These are phyloP conservation scores for Allantophomopsis cytisporea DNA, from an alignment of 2,329 filamentous ascomycete species.

Conservation along the genomic window DNA sequence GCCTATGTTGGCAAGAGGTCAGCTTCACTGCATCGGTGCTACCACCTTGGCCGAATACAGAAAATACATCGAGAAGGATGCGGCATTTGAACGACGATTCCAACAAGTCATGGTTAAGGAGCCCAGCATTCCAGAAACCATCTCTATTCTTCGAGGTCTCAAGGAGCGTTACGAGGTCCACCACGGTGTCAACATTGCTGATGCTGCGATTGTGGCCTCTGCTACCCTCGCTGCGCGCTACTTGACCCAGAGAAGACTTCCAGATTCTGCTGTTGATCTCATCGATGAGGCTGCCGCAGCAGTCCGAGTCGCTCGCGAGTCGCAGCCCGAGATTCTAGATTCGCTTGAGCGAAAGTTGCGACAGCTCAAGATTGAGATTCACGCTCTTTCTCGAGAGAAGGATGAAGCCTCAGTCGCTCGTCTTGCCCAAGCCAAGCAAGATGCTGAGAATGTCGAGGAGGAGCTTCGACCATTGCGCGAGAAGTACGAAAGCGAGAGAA, in stretches of 20 bases:
- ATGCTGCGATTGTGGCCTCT: slow-evolving; percentile 81
- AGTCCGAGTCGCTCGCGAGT: slow-evolving; percentile 91
- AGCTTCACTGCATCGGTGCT: slow-evolving; percentile 94
- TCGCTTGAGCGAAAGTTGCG: slow-evolving; percentile 81
- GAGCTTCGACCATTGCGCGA: slow-evolving; percentile 83
- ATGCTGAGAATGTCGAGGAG: slow-evolving; percentile 89
- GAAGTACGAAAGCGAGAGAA: slow-evolving; percentile 90
- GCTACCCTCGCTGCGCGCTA: slow-evolving; percentile 91
- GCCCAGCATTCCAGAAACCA: slow-evolving; percentile 73
- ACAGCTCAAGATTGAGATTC: slow-evolving; percentile 94
- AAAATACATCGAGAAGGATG: slow-evolving; percentile 98
- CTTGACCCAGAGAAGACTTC: slow-evolving; percentile 77
- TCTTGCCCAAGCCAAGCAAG: slow-evolving; percentile 70
- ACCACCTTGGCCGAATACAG: slow-evolving; percentile 92
- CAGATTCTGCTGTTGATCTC: slow-evolving; percentile 92
- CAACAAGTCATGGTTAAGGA: slow-evolving; percentile 98
- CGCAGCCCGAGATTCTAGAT: slow-evolving; percentile 90
- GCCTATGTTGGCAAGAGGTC: slow-evolving; percentile 92
- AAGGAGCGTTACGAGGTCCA: slow-evolving; percentile 98
- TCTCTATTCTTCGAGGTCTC: slow-evolving; percentile 94
- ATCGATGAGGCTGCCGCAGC: slow-evolving; percentile 94
- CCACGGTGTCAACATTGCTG: slow-evolving; percentile 92
- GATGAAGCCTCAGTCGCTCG: slow-evolving; percentile 83
- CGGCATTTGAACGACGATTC: slow-evolving; percentile 95
- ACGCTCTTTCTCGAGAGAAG: slow-evolving; percentile 84